Conservation (phyloP, 768 basidiomycete genomes). For the Collybia sp. region DNA sequence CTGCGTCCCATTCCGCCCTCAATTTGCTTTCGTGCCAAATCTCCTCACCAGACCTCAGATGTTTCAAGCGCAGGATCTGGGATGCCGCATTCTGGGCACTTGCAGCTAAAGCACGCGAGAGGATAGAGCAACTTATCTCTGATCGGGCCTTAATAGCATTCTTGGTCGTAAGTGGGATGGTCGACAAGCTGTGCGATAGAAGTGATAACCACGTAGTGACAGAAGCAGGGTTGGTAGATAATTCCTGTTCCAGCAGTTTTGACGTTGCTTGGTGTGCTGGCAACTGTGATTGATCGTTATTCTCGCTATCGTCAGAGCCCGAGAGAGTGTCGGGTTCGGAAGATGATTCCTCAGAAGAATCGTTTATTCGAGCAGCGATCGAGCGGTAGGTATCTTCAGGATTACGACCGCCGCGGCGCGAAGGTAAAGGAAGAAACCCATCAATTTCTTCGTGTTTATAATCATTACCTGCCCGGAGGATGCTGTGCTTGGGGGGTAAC, state of each 20-base stretch:
- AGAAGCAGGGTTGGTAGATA: slow-evolving; percentile 47
- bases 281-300: slow-evolving; percentile 25
- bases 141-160: slow-evolving; percentile 64
- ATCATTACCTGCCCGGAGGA: slow-evolving; percentile 31
- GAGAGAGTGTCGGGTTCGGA: slow-evolving; percentile 18
- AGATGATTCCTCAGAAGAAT: slow-evolving; percentile 25
- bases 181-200: slow-evolving; percentile 56
- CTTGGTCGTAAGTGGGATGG: slow-evolving; percentile 59
- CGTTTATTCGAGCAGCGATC: slow-evolving; percentile 27
- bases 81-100: slow-evolving; percentile 49
- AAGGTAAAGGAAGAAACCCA: slow-evolving; percentile 59
- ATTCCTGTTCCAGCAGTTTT: slow-evolving; percentile 50
- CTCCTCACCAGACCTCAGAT: slow-evolving; percentile 70
- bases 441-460: slow-evolving; percentile 59
- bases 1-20: slow-evolving; percentile 64
- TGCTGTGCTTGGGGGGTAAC: slow-evolving; percentile 43
- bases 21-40: slow-evolving; percentile 59
- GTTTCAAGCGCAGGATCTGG: slow-evolving; percentile 48
- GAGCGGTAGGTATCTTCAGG: slow-evolving; percentile 46
- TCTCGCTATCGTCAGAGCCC: slow-evolving; percentile 16
- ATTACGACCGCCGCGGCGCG: slow-evolving; percentile 23
- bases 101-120: slow-evolving; percentile 57
- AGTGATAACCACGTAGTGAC: slow-evolving; percentile 59
- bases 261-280: slow-evolving; percentile 57
- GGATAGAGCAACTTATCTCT: slow-evolving; percentile 66